Base-by-base conservation (phyloP, 257 asterid genomes). In the Primulina tabacum region DNA sequence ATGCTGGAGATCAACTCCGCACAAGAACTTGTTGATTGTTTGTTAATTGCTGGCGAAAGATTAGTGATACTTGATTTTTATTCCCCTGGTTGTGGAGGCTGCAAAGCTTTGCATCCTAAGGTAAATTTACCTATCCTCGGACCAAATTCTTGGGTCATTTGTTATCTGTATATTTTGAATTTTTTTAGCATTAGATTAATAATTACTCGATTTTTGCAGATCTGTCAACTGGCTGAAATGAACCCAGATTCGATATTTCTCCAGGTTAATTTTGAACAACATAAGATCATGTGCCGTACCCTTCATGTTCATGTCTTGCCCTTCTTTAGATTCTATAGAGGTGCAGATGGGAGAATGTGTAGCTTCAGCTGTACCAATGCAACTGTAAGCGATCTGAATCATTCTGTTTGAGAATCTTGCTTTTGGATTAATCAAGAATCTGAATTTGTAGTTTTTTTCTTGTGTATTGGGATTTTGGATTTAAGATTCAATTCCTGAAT, bases 71-170 rank as follows among this genome's bases (percentile, higher is more conserved):
- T 92, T 63, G 96, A 86, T 79, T 92, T 92, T 53, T 92, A 88
- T 79, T 92, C 97, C 37, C 98, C 96, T 70, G 97, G 94, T 17
- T 92, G 98, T 87, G 98, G 98, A 6, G 97, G 96, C 37, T 92
- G 98, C 87, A 92, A 85, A 75, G 77, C 97, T 67, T 78, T 90
- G 84, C 95, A 92, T 72, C 97, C 97, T 2, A 92, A 90, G 96
- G 98, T 92, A 76, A 50, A 50, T 50, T 50, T 50, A 17, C 20
- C 20, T 43, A 2, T 12, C 20, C 57, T 50, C 8, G 0, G 20
- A 50, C 3, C 57, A 50, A 50, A 50, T 32, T 26, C 35, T 52
- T 30, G 4, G 12, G 3, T 5, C 33, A 16, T 8, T 53, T 29
- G 3, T 34, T 40, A 16, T 65, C 59, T 7, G 38, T 33, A 26